Conservation (phyloP, 495 filamentous ascomycete genomes). For the Podospora pseudocomata region DNA sequence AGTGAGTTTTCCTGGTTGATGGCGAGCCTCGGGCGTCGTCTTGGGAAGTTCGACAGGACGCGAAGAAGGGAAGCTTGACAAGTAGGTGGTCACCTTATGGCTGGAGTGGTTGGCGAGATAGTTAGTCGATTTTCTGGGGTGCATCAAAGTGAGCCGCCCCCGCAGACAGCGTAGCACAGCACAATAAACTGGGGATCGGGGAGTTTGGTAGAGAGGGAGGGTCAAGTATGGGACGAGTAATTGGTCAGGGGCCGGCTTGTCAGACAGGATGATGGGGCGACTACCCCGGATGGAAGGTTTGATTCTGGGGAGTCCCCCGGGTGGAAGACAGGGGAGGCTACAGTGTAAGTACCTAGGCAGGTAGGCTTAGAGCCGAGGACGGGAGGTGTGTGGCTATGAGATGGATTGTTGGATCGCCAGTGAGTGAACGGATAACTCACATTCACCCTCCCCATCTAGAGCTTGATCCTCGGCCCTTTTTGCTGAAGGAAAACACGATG, state of each 20-base stretch:
- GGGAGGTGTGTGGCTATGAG: constrained; percentile 12
- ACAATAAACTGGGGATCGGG: constrained; percentile 8
- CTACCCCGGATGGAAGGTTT: constrained; percentile 6
- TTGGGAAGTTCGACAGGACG: neutral
- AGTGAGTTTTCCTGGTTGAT: neutral
- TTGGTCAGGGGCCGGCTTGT: constrained; percentile 16
- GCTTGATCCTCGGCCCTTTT: neutral
- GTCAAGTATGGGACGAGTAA: constrained; percentile 16
- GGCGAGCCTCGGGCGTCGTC: neutral
- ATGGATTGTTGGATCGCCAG: neutral
- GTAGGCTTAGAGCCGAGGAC: constrained; percentile 8
- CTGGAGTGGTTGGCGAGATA: constrained; percentile 5
- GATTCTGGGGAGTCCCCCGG: neutral
- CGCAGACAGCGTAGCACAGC: constrained; percentile 18
- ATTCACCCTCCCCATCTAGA: constrained; percentile 6
- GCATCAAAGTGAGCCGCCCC: constrained; percentile 13
- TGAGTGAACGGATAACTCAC: constrained; percentile 17
- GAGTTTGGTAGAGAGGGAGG: constrained; percentile 7
- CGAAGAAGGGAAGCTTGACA: neutral
- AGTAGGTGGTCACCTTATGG: neutral
- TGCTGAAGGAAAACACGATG: neutral
- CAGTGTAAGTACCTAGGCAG: neutral
- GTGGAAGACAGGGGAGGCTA: constrained; percentile 1
- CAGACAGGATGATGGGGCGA: constrained; percentile 12
- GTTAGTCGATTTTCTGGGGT: constrained; percentile 10